Evolutionary conservation across 164 flowering plant genomes (phyloP).

Genomic region (Taxillus chinensis): DNA sequence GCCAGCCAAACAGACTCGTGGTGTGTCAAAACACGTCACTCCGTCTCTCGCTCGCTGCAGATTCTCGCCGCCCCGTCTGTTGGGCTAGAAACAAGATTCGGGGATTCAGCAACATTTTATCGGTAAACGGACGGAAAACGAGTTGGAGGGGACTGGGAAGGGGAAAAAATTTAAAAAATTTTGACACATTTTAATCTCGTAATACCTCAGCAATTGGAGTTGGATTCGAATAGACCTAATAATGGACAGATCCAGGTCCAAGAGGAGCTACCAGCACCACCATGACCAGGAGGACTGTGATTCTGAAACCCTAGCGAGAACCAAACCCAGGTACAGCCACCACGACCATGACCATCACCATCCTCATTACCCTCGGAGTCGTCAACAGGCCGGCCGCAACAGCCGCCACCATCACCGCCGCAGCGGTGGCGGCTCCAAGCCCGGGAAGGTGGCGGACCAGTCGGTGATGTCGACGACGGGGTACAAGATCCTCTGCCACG

Average conservation of each 20-base stretch:
- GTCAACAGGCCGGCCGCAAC: conserved; percentile 13
- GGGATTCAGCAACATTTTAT: too few species aligned
- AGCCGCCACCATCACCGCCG: conserved; percentile 31
- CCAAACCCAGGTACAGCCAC: conserved; percentile 44
- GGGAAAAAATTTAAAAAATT: too few species aligned
- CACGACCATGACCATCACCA: conserved; percentile 10
- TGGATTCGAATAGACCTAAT: neutral
- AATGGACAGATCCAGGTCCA: conserved; percentile 93
- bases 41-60: too few species aligned
- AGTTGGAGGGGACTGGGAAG: too few species aligned
- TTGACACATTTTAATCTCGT: too few species aligned
- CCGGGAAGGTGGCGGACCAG: conserved; percentile 29
- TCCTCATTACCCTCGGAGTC: conserved; percentile 1
- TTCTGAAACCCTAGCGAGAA: conserved; percentile 34
- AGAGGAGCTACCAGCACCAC: conserved; percentile 72
- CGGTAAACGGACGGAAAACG: too few species aligned
- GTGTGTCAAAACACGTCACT: too few species aligned
- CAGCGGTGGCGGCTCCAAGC: conserved; percentile 17
- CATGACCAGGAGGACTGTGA: conserved; percentile 80
- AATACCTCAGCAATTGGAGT: too few species aligned
- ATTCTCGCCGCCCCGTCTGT: too few species aligned
- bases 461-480: conserved; percentile 40
- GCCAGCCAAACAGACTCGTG: too few species aligned
- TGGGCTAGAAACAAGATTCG: too few species aligned
- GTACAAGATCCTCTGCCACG: conserved; percentile 81